Evolutionary conservation across 78 protist genomes (phyloP).

Genomic region (Dictyostelium capitatum): DNA sequence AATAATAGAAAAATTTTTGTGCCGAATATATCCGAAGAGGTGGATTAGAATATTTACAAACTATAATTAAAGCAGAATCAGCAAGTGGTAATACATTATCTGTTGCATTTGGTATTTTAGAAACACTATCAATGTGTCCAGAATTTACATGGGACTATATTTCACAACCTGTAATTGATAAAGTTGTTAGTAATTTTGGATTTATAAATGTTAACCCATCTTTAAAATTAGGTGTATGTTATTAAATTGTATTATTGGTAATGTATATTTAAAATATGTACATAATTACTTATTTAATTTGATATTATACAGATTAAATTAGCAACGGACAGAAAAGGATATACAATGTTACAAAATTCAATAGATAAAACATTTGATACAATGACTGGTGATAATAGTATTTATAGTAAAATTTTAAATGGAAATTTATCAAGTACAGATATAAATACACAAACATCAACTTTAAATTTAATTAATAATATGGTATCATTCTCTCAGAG

Average conservation of each 20-base stretch:
- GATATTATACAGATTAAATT: conserved; percentile 5
- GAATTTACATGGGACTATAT: conserved; percentile 10
- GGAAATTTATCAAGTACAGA: conserved; percentile 41
- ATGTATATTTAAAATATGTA: background rate
- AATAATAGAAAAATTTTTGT: conserved; percentile 29
- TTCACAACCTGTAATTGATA: conserved; percentile 33
- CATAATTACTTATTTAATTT: background rate
- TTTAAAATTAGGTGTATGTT: conserved; percentile 69
- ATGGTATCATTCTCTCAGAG: conserved; percentile 36
- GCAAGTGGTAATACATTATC: conserved; percentile 45
- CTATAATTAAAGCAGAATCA: conserved; percentile 35
- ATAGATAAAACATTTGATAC: conserved; percentile 18
- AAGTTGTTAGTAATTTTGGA: conserved; percentile 46
- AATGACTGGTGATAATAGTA: conserved; percentile 11
- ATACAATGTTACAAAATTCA: conserved; percentile 39
- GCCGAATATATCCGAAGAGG: conserved; percentile 58
- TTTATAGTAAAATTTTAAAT: conserved; percentile 39
- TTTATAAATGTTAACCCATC: conserved; percentile 53
- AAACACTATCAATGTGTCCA: background rate
- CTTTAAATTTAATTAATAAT: conserved; percentile 37
- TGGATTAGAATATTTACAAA: conserved; percentile 41
- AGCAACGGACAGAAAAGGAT: conserved; percentile 37
- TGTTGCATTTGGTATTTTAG: conserved; percentile 36
- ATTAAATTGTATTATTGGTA: background rate
- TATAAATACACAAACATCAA: conserved; percentile 65